phyloP scores from a whole-genome alignment of 306 rosid genomes.

The Dicorynia guianensis region DNA sequence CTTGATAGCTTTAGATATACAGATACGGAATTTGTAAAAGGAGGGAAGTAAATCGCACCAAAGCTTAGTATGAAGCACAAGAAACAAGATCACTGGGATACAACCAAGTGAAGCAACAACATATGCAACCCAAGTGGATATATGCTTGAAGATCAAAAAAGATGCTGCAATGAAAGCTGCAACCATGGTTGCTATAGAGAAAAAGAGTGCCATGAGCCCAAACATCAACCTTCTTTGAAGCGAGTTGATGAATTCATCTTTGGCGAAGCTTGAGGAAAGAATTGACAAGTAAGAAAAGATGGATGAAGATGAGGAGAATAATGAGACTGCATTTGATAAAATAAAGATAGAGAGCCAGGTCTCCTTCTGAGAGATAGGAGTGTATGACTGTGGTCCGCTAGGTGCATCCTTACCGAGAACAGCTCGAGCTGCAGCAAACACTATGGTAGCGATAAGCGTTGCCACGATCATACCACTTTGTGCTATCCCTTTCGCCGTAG shows the following conservation, averaged over 20 bases:
- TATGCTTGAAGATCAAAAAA: neutral
- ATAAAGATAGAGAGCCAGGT: neutral
- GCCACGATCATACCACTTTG: conserved; percentile 20
- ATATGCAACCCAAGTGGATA: neutral
- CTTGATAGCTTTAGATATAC: no score
- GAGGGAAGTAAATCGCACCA: no score
- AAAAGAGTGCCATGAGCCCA: neutral
- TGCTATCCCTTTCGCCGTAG: neutral
- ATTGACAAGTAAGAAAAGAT: conserved; percentile 3
- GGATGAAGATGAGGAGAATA: conserved; percentile 9
- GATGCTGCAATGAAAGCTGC: neutral
- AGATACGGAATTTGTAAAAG: no score
- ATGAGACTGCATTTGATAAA: conserved; percentile 11
- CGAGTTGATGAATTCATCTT: neutral
- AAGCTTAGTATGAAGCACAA: no score
- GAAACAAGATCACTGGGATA: neutral
- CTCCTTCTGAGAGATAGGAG: neutral
- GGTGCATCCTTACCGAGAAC: neutral
- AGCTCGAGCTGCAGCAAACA: neutral
- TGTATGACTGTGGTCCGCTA: neutral
- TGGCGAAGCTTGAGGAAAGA: conserved; percentile 7
- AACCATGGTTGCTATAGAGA: neutral
- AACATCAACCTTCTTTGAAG: neutral
- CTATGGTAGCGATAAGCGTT: conserved; percentile 17
- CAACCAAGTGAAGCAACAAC: neutral